Conservation (phyloP, 2,329 filamentous ascomycete species). For the Atkinsonella texensis region DNA sequence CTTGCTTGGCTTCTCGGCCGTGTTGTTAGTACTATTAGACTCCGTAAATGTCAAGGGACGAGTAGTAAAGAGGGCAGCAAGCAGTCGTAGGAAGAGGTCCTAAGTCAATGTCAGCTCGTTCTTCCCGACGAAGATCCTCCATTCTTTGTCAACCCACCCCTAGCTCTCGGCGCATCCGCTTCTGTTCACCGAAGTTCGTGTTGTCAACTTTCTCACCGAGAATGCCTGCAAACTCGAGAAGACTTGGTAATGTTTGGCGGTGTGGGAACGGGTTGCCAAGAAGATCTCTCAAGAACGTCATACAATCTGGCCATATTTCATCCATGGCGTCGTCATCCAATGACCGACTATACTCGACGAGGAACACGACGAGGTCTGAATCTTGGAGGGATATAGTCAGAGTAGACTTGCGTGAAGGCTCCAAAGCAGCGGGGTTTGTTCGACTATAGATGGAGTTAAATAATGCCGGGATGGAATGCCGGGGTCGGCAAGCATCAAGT, state of each 20-base stretch:
- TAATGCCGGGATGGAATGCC: slow-evolving; percentile 82
- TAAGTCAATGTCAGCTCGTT: slow-evolving; percentile 24
- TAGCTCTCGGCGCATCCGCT: slow-evolving; percentile 80
- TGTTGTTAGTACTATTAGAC: slow-evolving; percentile 23
- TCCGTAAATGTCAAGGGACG: slow-evolving; percentile 64
- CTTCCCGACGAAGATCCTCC: background rate
- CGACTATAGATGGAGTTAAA: slow-evolving; percentile 96
- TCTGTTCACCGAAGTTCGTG: slow-evolving; percentile 91
- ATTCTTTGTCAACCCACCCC: slow-evolving; percentile 45
- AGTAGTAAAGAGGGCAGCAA: slow-evolving; percentile 91
- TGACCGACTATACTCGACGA: slow-evolving; percentile 80
- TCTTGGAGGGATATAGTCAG: slow-evolving; percentile 77
- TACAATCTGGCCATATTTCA: slow-evolving; percentile 94
- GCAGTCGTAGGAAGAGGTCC: slow-evolving; percentile 78
- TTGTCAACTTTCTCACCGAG: slow-evolving; percentile 94
- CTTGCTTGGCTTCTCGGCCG: slow-evolving; percentile 25
- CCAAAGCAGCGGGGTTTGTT: slow-evolving; percentile 71
- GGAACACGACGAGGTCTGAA: slow-evolving; percentile 72
- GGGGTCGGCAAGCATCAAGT: slow-evolving; percentile 79
- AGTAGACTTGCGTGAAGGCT: slow-evolving; percentile 71
- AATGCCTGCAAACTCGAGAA: slow-evolving; percentile 81
- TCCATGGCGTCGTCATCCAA: slow-evolving; percentile 96
- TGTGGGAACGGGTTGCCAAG: slow-evolving; percentile 91
- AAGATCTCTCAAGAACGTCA: slow-evolving; percentile 78
- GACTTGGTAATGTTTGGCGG: slow-evolving; percentile 71